These are phyloP conservation scores for Pythium grandisporangium DNA, from an alignment of 352 stramenopile genomes.

Conservation along the genomic window DNA sequence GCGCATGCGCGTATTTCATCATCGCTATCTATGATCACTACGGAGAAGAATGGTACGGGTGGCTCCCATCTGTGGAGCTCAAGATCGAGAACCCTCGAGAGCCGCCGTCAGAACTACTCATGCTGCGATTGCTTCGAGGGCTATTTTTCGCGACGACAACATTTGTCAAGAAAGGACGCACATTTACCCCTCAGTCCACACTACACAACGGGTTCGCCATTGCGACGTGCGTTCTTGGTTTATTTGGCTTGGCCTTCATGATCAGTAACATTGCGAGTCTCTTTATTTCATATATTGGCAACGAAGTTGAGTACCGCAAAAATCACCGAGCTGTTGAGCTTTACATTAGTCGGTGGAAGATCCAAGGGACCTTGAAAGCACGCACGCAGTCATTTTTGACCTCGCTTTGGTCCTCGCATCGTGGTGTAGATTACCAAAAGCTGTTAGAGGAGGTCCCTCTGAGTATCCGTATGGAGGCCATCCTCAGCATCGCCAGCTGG, in stretches of 20 bases:
- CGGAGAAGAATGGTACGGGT: slow-evolving; percentile 36
- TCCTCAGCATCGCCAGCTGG: slow-evolving; percentile 32
- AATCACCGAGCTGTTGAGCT: slow-evolving; percentile 59
- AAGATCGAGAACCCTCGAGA: slow-evolving; percentile 10
- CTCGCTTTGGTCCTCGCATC: slow-evolving; percentile 53
- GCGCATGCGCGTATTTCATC: slow-evolving; percentile 39
- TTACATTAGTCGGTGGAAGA: slow-evolving; percentile 43
- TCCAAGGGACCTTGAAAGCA: slow-evolving; percentile 24
- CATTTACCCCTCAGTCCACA: slow-evolving; percentile 35
- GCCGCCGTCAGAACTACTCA: slow-evolving; percentile 17
- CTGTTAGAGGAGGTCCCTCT: slow-evolving; percentile 40
- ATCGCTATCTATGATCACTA: slow-evolving; percentile 38
- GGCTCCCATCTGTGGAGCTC: slow-evolving; percentile 24
- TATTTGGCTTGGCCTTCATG: slow-evolving; percentile 61
- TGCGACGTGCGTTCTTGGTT: slow-evolving; percentile 33
- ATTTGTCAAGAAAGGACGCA: slow-evolving; percentile 59
- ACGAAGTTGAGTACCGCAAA: slow-evolving; percentile 64
- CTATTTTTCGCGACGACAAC: slow-evolving; percentile 48
- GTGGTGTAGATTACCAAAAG: slow-evolving; percentile 46
- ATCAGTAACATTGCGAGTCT: slow-evolving; percentile 62
- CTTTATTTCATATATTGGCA: slow-evolving; percentile 62
- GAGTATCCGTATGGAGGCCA: slow-evolving; percentile 36
- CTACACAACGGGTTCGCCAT: slow-evolving; percentile 39
- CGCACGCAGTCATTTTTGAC: slow-evolving; percentile 44
- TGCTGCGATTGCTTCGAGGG: slow-evolving; percentile 30